Evolutionary conservation across 495 filamentous ascomycete species (phyloP).

Genomic region (Penicillium ucsense): DNA sequence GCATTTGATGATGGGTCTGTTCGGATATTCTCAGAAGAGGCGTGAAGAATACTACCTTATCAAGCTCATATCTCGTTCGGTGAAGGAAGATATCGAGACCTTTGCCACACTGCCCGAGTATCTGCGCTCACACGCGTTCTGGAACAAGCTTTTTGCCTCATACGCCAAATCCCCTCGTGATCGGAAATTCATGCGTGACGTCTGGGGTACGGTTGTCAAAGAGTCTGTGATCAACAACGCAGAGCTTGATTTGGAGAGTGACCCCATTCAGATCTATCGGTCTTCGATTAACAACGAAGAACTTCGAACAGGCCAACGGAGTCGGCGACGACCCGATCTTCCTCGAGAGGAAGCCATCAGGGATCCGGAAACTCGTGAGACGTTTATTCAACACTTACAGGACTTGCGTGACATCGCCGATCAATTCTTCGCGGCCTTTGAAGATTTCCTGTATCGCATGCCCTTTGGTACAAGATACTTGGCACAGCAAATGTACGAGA

Average conservation of each 20-base stretch:
- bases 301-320: constrained; percentile 77
- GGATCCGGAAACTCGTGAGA: constrained; percentile 80
- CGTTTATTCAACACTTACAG: constrained; percentile 87
- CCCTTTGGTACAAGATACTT: constrained; percentile 90
- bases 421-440: constrained; percentile 70
- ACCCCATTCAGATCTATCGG: constrained; percentile 95
- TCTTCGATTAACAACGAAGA: constrained; percentile 95
- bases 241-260: constrained; percentile 85
- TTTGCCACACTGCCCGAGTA: constrained; percentile 72
- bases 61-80: constrained; percentile 73
- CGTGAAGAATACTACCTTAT: constrained; percentile 95
- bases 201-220: constrained; percentile 72
- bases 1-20: constrained; percentile 90
- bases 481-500: constrained; percentile 75
- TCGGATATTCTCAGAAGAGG: constrained; percentile 93
- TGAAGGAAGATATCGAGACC: constrained; percentile 76
- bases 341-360: constrained; percentile 86
- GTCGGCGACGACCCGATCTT: constrained; percentile 67
- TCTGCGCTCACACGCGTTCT: constrained; percentile 84
- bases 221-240: constrained; percentile 88
- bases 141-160: constrained; percentile 72
- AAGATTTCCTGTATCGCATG: constrained; percentile 78
- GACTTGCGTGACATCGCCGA: constrained; percentile 89
- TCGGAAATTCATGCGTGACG: constrained; percentile 79
- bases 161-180: constrained; percentile 90